A percentile compares a stretch with the other conserved stretches of the same genome.
These are phyloP conservation scores for Taiwanofungus camphoratus DNA, from an alignment of 1,284 basidiomycete genomes.

Conservation along the genomic window DNA sequence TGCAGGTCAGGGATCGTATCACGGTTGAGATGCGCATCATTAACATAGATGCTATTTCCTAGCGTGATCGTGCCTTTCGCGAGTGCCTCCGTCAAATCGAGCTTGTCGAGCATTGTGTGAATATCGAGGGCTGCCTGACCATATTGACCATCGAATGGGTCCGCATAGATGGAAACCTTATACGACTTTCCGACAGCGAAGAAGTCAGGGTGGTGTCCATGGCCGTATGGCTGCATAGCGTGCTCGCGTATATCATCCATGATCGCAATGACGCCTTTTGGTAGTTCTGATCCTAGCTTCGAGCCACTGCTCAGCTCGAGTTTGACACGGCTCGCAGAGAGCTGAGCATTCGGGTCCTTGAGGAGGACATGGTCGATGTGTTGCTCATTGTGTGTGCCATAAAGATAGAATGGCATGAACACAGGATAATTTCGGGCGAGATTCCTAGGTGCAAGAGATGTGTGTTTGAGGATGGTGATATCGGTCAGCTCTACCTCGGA, in stretches of 20 bases:
- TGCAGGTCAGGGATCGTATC: constrained; percentile 5
- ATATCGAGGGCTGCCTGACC: not conserved
- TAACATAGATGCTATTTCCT: constrained; percentile 6
- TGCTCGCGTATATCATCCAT: not conserved
- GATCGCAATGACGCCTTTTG: not conserved
- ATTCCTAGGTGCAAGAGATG: constrained; percentile 18
- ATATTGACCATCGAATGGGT: not conserved
- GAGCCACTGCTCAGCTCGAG: constrained; percentile 9
- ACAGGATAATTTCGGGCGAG: constrained; percentile 28
- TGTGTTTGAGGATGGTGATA: constrained; percentile 29
- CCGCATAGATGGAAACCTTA: not conserved
- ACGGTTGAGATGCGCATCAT: constrained; percentile 5
- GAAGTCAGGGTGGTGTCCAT: not conserved
- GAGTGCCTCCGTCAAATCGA: not conserved
- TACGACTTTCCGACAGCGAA: not conserved
- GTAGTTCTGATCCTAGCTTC: not conserved
- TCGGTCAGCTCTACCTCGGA: constrained; percentile 20
- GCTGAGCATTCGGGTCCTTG: constrained; percentile 34
- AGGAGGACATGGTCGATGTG: constrained; percentile 38
- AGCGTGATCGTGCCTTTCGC: constrained; percentile 6
- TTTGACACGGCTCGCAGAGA: constrained; percentile 28
- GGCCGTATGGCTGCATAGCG: not conserved
- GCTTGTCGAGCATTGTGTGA: not conserved
- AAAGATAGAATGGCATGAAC: constrained; percentile 38
- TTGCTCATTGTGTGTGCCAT: constrained; percentile 27